phyloP scores from a whole-genome alignment of 139 green algal genomes.

The Coccomyxa sp. region DNA sequence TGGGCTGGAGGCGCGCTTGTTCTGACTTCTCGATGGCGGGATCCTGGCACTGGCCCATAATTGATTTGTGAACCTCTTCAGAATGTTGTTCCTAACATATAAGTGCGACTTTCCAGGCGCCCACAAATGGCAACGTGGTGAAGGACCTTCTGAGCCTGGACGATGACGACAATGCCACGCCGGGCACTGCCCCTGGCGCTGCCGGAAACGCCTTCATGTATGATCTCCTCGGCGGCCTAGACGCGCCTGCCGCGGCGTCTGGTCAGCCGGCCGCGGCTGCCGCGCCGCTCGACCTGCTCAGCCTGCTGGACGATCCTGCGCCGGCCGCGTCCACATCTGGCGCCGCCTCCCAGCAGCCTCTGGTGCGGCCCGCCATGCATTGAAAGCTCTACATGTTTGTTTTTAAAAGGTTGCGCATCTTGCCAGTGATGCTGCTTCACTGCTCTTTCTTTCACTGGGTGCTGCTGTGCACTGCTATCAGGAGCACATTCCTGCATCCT shows the following conservation, averaged over 20 bases:
- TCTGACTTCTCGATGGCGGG: too few species aligned
- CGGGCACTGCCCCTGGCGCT: background rate
- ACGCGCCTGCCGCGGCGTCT: background rate
- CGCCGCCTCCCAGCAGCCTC: too few species aligned
- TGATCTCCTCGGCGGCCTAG: constrained; percentile 27
- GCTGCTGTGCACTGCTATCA: too few species aligned
- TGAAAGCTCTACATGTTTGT: too few species aligned
- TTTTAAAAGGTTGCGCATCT: too few species aligned
- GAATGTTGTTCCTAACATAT: background rate
- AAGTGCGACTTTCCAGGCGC: background rate
- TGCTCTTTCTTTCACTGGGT: too few species aligned
- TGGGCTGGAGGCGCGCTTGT: too few species aligned
- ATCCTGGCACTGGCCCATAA: too few species aligned
- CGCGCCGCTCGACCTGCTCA: constrained; percentile 17
- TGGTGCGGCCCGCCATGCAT: background rate
- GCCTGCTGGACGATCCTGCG: constrained; percentile 18
- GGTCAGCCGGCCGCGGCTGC: background rate
- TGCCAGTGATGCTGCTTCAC: too few species aligned
- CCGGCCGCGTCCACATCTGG: background rate
- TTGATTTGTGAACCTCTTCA: too few species aligned
- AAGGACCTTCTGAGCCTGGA: constrained; percentile 54
- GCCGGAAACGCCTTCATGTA: background rate
- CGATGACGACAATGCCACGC: background rate
- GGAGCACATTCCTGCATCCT: too few species aligned
- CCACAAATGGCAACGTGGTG: constrained; percentile 5